These are phyloP conservation scores for Alopecurus myosuroides DNA, from an alignment of 176 grass and related monocot species.

Conservation along the genomic window DNA sequence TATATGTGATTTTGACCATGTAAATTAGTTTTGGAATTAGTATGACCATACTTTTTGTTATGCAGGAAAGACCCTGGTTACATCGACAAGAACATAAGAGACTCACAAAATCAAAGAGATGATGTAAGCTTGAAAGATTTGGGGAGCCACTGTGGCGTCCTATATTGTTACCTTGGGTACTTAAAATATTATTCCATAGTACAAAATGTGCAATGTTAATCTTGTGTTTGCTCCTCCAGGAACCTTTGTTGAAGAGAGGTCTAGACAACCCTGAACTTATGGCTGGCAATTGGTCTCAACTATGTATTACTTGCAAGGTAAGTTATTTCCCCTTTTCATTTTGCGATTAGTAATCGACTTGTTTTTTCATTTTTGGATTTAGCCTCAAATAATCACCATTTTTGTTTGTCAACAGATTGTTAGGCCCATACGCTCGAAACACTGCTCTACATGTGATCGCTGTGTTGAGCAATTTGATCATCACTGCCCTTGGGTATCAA, in stretches of 20 bases:
- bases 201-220: slow-evolving; percentile 20
- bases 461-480: slow-evolving; percentile 98
- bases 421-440: slow-evolving; percentile 87
- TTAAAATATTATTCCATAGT: slow-evolving; percentile 5
- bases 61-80: slow-evolving; percentile 97
- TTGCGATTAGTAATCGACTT: neutral
- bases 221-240: slow-evolving; percentile 42
- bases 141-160: neutral
- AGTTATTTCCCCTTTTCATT: slow-evolving; percentile 13
- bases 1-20: slow-evolving; percentile 10
- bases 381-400: slow-evolving; percentile 21
- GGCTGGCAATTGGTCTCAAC: slow-evolving; percentile 84
- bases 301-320: slow-evolving; percentile 97
- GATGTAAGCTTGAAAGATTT: slow-evolving; percentile 65
- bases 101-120: slow-evolving; percentile 80
- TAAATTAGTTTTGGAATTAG: neutral
- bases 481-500: slow-evolving; percentile 99
- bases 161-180: neutral
- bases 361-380: neutral
- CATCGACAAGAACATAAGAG: slow-evolving; percentile 71
- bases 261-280: slow-evolving; percentile 75
- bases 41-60: slow-evolving; percentile 29
- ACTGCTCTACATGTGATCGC: slow-evolving; percentile 92
- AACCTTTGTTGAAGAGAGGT: slow-evolving; percentile 84
- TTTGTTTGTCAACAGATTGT: slow-evolving; percentile 77